phyloP scores from a whole-genome alignment of 306 rosid species.

The Elaeagnus macrophylla region DNA sequence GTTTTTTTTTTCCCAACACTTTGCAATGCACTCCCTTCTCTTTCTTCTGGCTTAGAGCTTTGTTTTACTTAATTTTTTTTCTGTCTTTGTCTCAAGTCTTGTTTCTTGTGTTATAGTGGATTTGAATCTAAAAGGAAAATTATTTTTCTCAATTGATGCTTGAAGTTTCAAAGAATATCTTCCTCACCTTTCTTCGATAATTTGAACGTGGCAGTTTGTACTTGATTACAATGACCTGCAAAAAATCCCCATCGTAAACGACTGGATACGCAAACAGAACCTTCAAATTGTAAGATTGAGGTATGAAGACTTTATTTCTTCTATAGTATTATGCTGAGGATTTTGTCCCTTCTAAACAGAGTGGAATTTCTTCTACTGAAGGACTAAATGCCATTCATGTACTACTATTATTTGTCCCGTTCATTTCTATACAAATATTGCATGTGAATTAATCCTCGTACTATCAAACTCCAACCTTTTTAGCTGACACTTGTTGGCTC shows the following conservation, averaged over 20 bases:
- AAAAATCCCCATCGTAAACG: constrained; percentile 47
- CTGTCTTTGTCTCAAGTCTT: too few relatives aligned
- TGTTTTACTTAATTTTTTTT: too few relatives aligned
- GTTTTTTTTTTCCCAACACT: too few relatives aligned
- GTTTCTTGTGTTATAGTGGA: neutral
- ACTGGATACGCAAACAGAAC: constrained; percentile 15
- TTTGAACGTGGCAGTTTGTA: constrained; percentile 37
- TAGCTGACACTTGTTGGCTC: too few relatives aligned
- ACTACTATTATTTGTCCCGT: too few relatives aligned
- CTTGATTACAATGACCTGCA: constrained; percentile 67
- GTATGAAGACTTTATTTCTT: constrained; percentile 19
- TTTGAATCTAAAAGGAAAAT: neutral
- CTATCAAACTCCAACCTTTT: too few relatives aligned
- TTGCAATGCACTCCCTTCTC: too few relatives aligned
- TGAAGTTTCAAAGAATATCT: constrained; percentile 11
- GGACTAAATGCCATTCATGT: neutral
- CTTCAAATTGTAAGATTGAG: constrained; percentile 30
- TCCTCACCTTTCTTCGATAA: constrained; percentile 17
- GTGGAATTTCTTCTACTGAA: neutral
- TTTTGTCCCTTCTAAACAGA: neutral
- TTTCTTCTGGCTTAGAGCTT: too few relatives aligned
- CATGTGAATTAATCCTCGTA: too few relatives aligned
- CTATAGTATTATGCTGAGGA: neutral
- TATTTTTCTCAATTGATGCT: neutral
- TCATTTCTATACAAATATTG: too few relatives aligned